These are phyloP conservation scores for Luffa aegyptiaca DNA, from an alignment of 306 rosid genomes.

Conservation along the genomic window DNA sequence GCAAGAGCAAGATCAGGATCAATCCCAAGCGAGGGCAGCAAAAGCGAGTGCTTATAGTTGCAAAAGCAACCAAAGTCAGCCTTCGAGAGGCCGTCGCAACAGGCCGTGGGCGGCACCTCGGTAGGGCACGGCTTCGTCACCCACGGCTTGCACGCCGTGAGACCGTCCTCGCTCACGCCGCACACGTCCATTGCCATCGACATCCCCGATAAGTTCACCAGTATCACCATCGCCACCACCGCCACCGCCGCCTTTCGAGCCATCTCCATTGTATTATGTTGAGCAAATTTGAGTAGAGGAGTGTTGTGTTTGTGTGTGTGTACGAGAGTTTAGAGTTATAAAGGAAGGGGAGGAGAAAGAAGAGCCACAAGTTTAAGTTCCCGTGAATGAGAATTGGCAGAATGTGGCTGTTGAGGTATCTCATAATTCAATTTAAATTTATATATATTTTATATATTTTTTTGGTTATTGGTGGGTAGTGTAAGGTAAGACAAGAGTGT, in stretches of 20 bases:
- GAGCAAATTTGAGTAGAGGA: background rate
- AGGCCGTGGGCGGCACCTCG: conserved; percentile 23
- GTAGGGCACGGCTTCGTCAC: conserved; percentile 45
- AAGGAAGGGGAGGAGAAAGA: background rate
- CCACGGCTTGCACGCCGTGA: conserved; percentile 51
- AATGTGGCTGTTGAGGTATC: background rate
- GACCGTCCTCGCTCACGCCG: conserved; percentile 34
- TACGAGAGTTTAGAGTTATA: background rate
- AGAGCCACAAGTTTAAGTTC: conserved; percentile 16
- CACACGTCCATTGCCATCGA: conserved; percentile 27
- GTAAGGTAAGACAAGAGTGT: too few relatives aligned
- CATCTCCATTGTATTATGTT: background rate
- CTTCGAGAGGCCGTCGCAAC: conserved; percentile 36
- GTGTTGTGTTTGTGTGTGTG: background rate
- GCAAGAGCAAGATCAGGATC: conserved; percentile 50
- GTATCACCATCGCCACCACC: background rate
- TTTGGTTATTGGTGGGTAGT: too few relatives aligned
- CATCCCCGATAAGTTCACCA: conserved; percentile 4
- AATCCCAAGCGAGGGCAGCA: conserved; percentile 49
- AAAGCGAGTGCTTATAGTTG: conserved; percentile 36
- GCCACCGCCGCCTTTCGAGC: background rate
- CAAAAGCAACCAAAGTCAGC: conserved; percentile 69
- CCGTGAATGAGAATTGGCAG: conserved; percentile 34
- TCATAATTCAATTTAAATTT: background rate
- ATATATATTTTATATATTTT: background rate